phyloP scores from a whole-genome alignment of 495 filamentous ascomycete genomes.

The Penicillium pancosmium region DNA sequence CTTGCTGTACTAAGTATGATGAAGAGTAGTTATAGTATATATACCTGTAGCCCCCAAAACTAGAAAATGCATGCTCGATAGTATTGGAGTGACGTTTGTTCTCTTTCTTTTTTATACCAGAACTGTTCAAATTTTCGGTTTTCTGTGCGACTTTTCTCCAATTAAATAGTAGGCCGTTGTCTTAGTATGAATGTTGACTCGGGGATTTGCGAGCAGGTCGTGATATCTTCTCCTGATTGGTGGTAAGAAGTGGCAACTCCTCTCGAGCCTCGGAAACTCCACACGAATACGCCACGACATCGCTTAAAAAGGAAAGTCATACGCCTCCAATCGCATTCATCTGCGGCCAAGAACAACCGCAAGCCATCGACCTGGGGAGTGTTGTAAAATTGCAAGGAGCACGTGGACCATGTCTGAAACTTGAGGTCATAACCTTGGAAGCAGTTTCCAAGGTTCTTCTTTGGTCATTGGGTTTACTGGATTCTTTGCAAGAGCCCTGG shows the following conservation, averaged over 20 bases:
- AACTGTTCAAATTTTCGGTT: not conserved
- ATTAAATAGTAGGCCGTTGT: not conserved
- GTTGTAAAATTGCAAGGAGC: not conserved
- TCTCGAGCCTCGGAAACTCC: not conserved
- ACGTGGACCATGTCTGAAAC: not conserved
- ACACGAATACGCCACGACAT: not conserved
- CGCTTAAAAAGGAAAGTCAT: not conserved
- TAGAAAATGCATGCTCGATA: not conserved
- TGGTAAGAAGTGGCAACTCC: not conserved
- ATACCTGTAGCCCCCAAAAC: conserved; percentile 1
- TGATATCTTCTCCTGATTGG: not conserved
- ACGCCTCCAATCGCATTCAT: not conserved
- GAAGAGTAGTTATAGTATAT: not conserved
- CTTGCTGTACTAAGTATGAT: not conserved
- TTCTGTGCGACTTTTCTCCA: not conserved
- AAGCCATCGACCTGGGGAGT: not conserved
- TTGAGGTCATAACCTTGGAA: no score
- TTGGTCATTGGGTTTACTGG: no score
- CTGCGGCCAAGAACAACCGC: not conserved
- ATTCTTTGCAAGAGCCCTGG: not conserved
- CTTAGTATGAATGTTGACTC: not conserved
- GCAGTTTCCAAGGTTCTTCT: no score
- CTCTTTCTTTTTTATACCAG: not conserved
- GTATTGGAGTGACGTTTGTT: not conserved
- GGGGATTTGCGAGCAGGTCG: not conserved